phyloP scores from a whole-genome alignment of 2,329 filamentous ascomycete genomes.

The Calonectria hawksworthii region DNA sequence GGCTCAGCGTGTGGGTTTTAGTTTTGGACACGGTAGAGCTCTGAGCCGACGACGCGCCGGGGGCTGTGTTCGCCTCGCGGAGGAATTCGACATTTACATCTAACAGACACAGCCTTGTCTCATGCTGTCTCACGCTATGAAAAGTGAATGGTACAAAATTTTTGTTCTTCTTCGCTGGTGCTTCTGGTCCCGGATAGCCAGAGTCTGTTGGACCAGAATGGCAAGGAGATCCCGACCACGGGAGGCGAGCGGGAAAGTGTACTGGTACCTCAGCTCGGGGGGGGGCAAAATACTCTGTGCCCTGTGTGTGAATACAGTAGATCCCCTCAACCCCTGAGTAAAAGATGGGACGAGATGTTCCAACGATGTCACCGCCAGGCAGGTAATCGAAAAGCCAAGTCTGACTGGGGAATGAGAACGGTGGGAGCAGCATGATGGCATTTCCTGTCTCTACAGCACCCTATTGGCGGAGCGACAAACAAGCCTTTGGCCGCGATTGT shows the following conservation, averaged over 20 bases:
- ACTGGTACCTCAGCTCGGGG: constrained; percentile 16
- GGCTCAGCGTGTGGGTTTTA: constrained; percentile 12
- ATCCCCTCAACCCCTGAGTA: constrained; percentile 5
- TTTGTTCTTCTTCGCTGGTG: neutral
- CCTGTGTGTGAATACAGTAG: constrained; percentile 10
- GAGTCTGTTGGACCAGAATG: neutral
- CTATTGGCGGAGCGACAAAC: constrained; percentile 13
- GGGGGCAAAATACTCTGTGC: neutral
- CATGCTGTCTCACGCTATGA: constrained; percentile 22
- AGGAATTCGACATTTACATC: constrained; percentile 22
- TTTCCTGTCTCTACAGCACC: neutral
- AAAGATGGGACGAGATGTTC: constrained; percentile 23
- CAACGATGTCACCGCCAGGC: constrained; percentile 9
- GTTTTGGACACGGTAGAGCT: constrained; percentile 20
- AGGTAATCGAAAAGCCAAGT: constrained; percentile 12
- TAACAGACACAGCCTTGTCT: constrained; percentile 24
- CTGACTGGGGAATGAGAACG: constrained; percentile 7
- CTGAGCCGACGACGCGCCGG: neutral
- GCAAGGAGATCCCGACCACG: constrained; percentile 8
- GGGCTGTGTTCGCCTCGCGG: neutral
- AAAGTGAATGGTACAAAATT: neutral
- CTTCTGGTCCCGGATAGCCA: neutral
- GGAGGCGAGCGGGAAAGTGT: constrained; percentile 1
- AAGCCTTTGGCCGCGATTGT: neutral
- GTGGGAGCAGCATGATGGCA: neutral